Evolutionary conservation across 352 stramenopile species (phyloP), one percentile per base, ranked within the genome.

Genomic region (Pythium guiyangense): DNA sequence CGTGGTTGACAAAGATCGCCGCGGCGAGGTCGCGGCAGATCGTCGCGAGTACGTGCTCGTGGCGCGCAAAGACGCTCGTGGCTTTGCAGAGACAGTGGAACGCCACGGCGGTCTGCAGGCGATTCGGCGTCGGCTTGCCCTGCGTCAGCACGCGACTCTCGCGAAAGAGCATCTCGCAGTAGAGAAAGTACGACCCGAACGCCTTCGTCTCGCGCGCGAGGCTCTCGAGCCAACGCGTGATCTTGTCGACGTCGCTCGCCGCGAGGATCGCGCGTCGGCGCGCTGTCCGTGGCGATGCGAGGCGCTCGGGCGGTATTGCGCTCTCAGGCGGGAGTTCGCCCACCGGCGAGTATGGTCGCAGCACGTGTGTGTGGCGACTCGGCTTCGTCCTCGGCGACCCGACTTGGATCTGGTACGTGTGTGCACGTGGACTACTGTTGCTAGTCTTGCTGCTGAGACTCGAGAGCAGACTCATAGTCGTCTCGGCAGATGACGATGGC

Each of bases 51-150:
- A 90, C 69, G 14, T 63, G 52, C 45, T 92, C 79, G 47, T 88
- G 80, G 18, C 79, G 73, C 11, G 59, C 68, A 54, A 92, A 92
- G 4, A 92, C 59, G 27, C 67, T 60, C 0, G 73, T 76, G 9
- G 82, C 82, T 12, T 79, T 74, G 45, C 77, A 88, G 49, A 92
- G 52, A 49, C 82, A 92, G 50, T 92, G 76, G 58, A 92, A 89
- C 9, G 82, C 82, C 31, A 90, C 67, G 1, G 82, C 82, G 0
- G 82, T 90, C 54, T 88, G 77, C 26, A 92, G 60, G 0, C 79
- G 75, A 47, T 92, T 92, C 2, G 82, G 82, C 34, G 62, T 71
- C 0, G 73, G n/a, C n/a, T n/a, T n/a, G n/a, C n/a, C n/a, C n/a
- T n/a, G n/a, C n/a, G n/a, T n/a, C n/a, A n/a, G n/a, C 57, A n/a